Base-by-base conservation (phyloP, 2,329 filamentous ascomycete species). In the Fusarium nisikadoi region DNA sequence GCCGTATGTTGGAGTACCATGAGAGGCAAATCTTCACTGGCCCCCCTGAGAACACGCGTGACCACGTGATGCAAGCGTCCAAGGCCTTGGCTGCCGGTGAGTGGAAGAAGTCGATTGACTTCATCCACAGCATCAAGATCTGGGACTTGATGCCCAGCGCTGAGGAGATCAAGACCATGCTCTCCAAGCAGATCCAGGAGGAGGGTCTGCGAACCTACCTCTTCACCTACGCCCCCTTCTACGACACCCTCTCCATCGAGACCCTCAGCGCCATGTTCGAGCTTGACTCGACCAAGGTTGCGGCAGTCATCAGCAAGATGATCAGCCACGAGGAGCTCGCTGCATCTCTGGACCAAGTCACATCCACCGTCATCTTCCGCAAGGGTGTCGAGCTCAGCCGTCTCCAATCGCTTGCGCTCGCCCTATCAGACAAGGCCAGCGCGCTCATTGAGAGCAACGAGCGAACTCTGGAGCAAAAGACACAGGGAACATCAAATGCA, bases 21-120 rank as follows among this genome's bases (percentile, higher is more conserved):
- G 96, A 99, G 89, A 92, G 96, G 78, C 96, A 99, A 83, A 97
- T 99, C 82, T 99, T 99, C 87, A 98, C 95, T 31, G 96, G 96
- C 3, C 96, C 96, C 16, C 95, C 96, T 2, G 96, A 99, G 88
- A 99, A 99, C 87, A 99, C 97, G 33, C 93, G 96, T 76, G 96
- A 99, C 83, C 96, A 98, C 80, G 95, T 99, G 79, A 98, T 99
- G 94, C 97, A 98, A 86, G 95, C 95, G 19, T 97, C 96, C 68
- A 98, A 98, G 86, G 95, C 96, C 56, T 89, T 99, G 69, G 95
- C 96, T 36, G 95, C 94, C 25, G 96, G 97, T 75, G 96, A 99
- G 85, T 99, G 96, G 96, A 97, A 97, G 90, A 97, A 97, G 87
- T 92, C 95, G 20, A 95, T 92, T 27, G 89, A 93, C 70, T 96